phyloP scores from a whole-genome alignment of 352 stramenopile species.

The Pythium vanterpoolii region DNA sequence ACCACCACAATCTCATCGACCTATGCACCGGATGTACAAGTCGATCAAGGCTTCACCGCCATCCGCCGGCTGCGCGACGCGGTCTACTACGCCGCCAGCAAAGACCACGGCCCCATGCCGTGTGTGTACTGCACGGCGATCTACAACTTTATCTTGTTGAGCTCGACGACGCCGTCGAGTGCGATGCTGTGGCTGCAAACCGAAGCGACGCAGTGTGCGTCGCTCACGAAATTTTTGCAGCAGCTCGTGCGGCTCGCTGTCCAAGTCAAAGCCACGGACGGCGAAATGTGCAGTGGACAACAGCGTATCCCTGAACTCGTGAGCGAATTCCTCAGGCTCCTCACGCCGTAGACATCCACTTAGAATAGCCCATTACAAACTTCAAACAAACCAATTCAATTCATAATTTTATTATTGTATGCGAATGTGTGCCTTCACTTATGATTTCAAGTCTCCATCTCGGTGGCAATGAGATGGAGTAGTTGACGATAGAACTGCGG shows the following conservation, averaged over 20 bases:
- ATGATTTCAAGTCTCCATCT: constrained; percentile 4
- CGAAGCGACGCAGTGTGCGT: neutral
- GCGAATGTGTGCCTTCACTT: neutral
- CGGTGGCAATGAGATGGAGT: constrained; percentile 28
- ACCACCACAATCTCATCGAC: neutral
- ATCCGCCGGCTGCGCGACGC: constrained; percentile 18
- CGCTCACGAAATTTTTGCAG: constrained; percentile 12
- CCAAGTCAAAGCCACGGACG: constrained; percentile 13
- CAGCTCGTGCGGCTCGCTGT: constrained; percentile 11
- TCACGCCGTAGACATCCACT: neutral
- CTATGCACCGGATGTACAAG: neutral
- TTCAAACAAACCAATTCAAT: neutral
- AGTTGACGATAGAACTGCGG: constrained; percentile 56
- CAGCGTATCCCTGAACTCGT: constrained; percentile 11
- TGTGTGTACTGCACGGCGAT: constrained; percentile 17
- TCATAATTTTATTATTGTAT: neutral
- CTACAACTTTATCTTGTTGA: constrained; percentile 10
- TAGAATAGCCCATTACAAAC: neutral
- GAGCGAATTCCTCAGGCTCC: constrained; percentile 4
- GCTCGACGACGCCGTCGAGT: constrained; percentile 1
- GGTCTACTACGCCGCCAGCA: constrained; percentile 16
- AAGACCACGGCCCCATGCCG: constrained; percentile 11
- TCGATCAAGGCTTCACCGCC: neutral
- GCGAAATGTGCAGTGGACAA: constrained; percentile 1
- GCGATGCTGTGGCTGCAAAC: constrained; percentile 6